A percentile compares a stretch with the other conserved stretches of the same genome.
Evolutionary conservation across 805 yeast genomes (phyloP).

Genomic region (Phaffomyces thermotolerans): DNA sequence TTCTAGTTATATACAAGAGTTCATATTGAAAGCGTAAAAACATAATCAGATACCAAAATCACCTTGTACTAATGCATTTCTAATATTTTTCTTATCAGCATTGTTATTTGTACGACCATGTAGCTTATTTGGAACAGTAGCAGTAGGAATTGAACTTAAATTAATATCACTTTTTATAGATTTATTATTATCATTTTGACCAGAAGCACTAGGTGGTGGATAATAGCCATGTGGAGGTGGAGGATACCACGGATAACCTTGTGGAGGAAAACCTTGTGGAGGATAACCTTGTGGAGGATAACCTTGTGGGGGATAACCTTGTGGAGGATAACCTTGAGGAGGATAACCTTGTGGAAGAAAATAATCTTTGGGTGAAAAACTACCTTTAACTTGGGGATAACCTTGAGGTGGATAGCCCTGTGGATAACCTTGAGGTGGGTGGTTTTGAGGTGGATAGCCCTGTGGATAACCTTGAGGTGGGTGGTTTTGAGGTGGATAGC

Average conservation of each 20-base stretch:
- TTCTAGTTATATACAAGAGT: too few species aligned
- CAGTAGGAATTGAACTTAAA: slow-evolving; percentile 41
- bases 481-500: slow-evolving; percentile 12
- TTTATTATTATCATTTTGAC: slow-evolving; percentile 5
- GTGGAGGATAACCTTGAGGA: slow-evolving; percentile 6
- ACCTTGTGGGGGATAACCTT: slow-evolving; percentile 7
- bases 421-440: slow-evolving; percentile 3
- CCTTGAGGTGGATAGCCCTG: slow-evolving; percentile 10
- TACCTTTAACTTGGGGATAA: slow-evolving; percentile 1
- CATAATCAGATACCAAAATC: slow-evolving; percentile 52
- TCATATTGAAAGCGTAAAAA: neutral
- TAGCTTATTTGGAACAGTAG: slow-evolving; percentile 35
- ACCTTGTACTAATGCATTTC: slow-evolving; percentile 60
- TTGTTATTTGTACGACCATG: slow-evolving; percentile 32
- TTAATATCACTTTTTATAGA: slow-evolving; percentile 33
- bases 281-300: neutral
- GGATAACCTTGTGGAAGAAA: slow-evolving; percentile 11
- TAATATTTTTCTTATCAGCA: slow-evolving; percentile 47
- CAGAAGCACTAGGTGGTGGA: slow-evolving; percentile 11
- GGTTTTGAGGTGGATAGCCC: slow-evolving; percentile 19
- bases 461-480: slow-evolving; percentile 19
- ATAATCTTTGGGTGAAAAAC: slow-evolving; percentile 8
- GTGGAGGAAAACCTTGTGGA: slow-evolving; percentile 4
- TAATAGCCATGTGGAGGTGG: slow-evolving; percentile 13
- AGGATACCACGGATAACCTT: slow-evolving; percentile 12